A percentile compares a stretch with the other conserved stretches of the same genome.
phyloP scores from a whole-genome alignment of 768 basidiomycete genomes.

The Russula foetens region DNA sequence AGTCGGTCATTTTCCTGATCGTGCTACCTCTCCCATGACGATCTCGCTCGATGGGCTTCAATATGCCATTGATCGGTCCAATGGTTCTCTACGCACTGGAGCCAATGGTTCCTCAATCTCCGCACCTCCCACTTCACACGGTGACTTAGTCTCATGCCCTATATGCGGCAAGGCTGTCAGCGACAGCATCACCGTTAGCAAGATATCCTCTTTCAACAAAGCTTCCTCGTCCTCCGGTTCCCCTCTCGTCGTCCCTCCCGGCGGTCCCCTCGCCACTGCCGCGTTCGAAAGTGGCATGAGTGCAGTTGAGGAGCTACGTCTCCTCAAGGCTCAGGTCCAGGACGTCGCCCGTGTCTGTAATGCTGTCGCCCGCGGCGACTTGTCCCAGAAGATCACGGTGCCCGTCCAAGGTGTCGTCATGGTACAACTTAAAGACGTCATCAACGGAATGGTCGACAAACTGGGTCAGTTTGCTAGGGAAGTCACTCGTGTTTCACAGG shows the following conservation, averaged over 20 bases:
- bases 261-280: conserved; percentile 39
- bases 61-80: background rate
- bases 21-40: conserved; percentile 14
- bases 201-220: conserved; percentile 3
- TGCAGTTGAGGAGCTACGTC: conserved; percentile 59
- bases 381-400: conserved; percentile 44
- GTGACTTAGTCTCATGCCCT: conserved; percentile 14
- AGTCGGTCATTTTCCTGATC: conserved; percentile 4
- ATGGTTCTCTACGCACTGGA: background rate
- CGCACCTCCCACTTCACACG: conserved; percentile 19
- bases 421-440: conserved; percentile 43
- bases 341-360: conserved; percentile 45
- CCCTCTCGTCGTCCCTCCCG: conserved; percentile 33
- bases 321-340: conserved; percentile 76
- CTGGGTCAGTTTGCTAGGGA: conserved; percentile 83
- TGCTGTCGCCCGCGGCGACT: conserved; percentile 41
- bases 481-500: conserved; percentile 72
- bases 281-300: conserved; percentile 50
- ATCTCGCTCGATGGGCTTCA: conserved; percentile 17
- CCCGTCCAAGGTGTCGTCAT: conserved; percentile 43
- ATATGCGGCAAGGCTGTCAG: conserved; percentile 15
- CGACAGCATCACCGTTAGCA: conserved; percentile 4
- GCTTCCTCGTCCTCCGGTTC: background rate
- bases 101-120: conserved; percentile 9
- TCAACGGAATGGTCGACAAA: conserved; percentile 44